Conservation (phyloP, 2,329 filamentous ascomycete species). For the Nigrospora oryzae region DNA sequence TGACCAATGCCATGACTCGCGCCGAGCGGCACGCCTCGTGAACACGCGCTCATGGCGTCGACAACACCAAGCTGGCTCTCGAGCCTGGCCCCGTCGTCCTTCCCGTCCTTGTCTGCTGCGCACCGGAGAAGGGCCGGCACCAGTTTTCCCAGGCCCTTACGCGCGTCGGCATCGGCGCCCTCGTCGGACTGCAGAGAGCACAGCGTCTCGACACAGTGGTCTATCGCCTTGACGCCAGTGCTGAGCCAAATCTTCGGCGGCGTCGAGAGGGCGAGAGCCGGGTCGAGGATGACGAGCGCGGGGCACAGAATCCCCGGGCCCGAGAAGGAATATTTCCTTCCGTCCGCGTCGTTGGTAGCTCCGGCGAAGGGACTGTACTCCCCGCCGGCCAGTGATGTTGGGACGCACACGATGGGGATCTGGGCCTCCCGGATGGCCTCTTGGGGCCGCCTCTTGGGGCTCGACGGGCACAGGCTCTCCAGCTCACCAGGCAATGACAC, state of each 20-base stretch:
- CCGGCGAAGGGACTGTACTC: constrained; percentile 24
- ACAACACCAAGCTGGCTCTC: constrained; percentile 41
- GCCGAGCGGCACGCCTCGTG: constrained; percentile 31
- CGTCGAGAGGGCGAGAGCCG: constrained; percentile 39
- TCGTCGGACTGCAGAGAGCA: constrained; percentile 14
- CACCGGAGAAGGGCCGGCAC: constrained; percentile 12
- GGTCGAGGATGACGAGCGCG: constrained; percentile 47
- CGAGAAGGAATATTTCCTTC: constrained; percentile 19
- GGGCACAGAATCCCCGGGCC: constrained; percentile 29
- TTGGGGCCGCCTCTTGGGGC: constrained; percentile 10
- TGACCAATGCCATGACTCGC: constrained; percentile 44
- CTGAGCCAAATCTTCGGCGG: constrained; percentile 47
- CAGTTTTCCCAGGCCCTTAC: constrained; percentile 9
- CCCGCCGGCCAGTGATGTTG: constrained; percentile 25
- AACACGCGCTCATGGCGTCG: constrained; percentile 40
- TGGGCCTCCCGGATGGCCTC: constrained; percentile 12
- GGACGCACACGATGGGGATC: constrained; percentile 23
- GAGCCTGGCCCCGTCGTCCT: constrained; percentile 31
- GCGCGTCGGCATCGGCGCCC: constrained; percentile 10
- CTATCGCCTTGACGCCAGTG: constrained; percentile 33
- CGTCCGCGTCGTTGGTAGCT: constrained; percentile 16
- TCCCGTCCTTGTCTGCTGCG: constrained; percentile 15
- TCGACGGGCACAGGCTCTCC: constrained; percentile 20
- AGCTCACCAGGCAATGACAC: constrained; percentile 27
- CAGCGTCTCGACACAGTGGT: constrained; percentile 22